Conservation (phyloP, 192 early-diverging fungal species). For the Lobulomyces angularis region DNA sequence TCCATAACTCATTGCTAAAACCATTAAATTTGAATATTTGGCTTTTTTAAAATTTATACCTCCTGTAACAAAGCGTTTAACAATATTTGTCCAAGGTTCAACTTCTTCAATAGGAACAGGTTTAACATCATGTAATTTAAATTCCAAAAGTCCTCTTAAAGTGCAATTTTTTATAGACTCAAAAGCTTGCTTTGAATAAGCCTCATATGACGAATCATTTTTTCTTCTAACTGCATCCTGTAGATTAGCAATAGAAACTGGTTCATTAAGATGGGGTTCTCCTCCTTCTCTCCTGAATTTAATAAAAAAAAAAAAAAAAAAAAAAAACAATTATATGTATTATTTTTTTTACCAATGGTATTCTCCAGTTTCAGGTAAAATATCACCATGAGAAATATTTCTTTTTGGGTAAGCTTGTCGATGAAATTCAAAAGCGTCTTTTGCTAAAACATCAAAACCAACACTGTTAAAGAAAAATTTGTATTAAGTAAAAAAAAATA, state of each 20-base stretch:
- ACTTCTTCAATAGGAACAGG: conserved; percentile 85
- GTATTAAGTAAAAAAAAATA: too few species aligned
- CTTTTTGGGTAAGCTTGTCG: conserved; percentile 70
- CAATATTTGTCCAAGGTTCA: conserved; percentile 94
- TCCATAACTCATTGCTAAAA: conserved; percentile 98
- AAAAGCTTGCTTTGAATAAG: conserved; percentile 65
- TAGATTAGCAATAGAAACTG: conserved; percentile 70
- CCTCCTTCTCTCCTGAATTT: conserved; percentile 89
- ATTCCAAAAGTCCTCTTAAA: conserved; percentile 85
- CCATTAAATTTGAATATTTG: too few species aligned
- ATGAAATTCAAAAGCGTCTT: conserved; percentile 78
- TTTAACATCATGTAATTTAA: conserved; percentile 59
- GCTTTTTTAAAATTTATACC: too few species aligned
- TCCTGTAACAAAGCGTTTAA: conserved; percentile 91
- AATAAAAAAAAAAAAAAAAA: too few species aligned
- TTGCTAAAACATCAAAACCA: conserved; percentile 61
- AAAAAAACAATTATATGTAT: too few species aligned
- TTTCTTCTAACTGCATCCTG: conserved; percentile 92
- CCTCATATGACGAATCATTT: conserved; percentile 75
- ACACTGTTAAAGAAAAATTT: too few species aligned
- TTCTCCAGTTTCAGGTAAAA: conserved; percentile 87
- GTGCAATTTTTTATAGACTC: conserved; percentile 84
- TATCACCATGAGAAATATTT: conserved; percentile 43
- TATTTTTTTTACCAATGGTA: too few species aligned
- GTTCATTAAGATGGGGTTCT: conserved; percentile 83